A percentile compares a stretch with the other conserved stretches of the same genome.
These are phyloP conservation scores for Diaporthe citri DNA, from an alignment of 2,329 filamentous ascomycete genomes.

Conservation along the genomic window DNA sequence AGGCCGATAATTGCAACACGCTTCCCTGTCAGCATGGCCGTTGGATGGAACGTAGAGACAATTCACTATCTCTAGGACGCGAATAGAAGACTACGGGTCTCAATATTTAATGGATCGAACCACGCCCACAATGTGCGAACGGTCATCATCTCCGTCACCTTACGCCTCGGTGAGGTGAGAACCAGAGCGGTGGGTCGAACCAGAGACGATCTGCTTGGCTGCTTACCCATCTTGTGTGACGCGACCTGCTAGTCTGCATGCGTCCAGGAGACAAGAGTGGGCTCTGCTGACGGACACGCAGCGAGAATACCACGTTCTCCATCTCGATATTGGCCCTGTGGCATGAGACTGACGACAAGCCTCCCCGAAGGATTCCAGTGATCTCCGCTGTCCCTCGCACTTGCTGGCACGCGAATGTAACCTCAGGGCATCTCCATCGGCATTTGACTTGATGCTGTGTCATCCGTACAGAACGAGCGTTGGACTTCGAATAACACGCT, in stretches of 20 bases:
- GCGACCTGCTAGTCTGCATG: constrained; percentile 19
- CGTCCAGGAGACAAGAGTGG: constrained; percentile 17
- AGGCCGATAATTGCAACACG: background rate
- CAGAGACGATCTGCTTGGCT: constrained; percentile 15
- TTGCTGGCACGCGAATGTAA: constrained; percentile 3
- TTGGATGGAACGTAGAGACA: background rate
- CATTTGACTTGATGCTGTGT: background rate
- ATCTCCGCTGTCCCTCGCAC: background rate
- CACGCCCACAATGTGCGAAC: background rate
- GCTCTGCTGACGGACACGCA: constrained; percentile 9
- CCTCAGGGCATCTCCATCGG: background rate
- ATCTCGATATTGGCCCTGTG: background rate
- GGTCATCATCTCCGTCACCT: background rate
- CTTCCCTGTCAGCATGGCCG: background rate
- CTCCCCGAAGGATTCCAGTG: background rate
- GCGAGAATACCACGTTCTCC: constrained; percentile 20
- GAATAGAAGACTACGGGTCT: background rate
- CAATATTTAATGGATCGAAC: background rate
- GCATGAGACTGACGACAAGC: constrained; percentile 23
- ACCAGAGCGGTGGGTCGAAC: background rate
- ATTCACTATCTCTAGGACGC: background rate
- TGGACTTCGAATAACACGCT: background rate
- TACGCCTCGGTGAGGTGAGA: background rate
- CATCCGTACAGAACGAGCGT: background rate
- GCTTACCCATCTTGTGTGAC: constrained; percentile 18